phyloP scores from a whole-genome alignment of 2,329 filamentous ascomycete genomes.

The Cladosporium halotolerans region DNA sequence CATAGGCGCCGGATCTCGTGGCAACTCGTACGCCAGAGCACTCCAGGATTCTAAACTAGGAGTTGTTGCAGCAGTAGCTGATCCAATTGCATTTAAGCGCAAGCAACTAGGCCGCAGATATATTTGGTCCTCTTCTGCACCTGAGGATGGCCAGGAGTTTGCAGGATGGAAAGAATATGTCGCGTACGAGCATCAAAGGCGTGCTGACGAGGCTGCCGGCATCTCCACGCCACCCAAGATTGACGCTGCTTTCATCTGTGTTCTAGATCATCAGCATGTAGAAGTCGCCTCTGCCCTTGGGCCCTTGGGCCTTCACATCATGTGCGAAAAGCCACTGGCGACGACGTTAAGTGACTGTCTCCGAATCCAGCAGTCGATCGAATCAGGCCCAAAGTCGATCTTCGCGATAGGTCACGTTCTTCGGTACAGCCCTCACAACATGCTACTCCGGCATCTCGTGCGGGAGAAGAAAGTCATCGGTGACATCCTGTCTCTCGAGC shows the following conservation, averaged over 20 bases:
- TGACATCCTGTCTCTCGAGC: conserved; percentile 76
- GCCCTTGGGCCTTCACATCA: conserved; percentile 65
- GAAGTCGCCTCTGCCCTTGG: conserved; percentile 72
- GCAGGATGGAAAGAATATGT: conserved; percentile 68
- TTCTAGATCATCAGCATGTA: conserved; percentile 82
- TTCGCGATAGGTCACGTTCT: conserved; percentile 94
- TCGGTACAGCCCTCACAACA: conserved; percentile 88
- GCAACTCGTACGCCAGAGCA: conserved; percentile 65
- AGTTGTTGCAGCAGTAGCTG: conserved; percentile 69
- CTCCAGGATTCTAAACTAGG: conserved; percentile 61
- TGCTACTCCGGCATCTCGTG: conserved; percentile 71
- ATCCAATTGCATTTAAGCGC: conserved; percentile 74
- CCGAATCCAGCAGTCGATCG: conserved; percentile 46
- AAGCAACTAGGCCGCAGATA: conserved; percentile 61
- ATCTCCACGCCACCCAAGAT: conserved; percentile 36
- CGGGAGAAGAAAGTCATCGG: conserved; percentile 71
- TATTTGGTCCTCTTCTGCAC: conserved; percentile 55
- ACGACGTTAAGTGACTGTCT: conserved; percentile 74
- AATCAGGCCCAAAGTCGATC: conserved; percentile 39
- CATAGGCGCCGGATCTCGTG: conserved; percentile 76
- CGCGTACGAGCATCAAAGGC: conserved; percentile 60
- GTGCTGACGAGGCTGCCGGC: conserved; percentile 47
- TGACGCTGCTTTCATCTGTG: conserved; percentile 62
- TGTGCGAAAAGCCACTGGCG: conserved; percentile 92
- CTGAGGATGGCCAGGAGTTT: conserved; percentile 59